phyloP scores from a whole-genome alignment of 164 flowering plant genomes.

The Stephania cephalantha region DNA sequence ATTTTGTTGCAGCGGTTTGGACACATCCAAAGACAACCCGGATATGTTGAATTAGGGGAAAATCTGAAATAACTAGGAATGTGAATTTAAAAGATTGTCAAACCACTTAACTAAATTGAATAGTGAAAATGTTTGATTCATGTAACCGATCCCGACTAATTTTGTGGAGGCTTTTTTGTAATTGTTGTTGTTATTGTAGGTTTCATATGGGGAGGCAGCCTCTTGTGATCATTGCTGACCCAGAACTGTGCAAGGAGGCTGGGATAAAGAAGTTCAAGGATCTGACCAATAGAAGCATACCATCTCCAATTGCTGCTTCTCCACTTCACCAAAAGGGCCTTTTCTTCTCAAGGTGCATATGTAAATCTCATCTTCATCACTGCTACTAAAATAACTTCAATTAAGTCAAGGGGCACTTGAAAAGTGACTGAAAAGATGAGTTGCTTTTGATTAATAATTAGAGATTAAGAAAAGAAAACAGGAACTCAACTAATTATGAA shows the following conservation, averaged over 20 bases:
- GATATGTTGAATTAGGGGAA: too few species aligned
- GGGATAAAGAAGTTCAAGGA: slow-evolving; percentile 92
- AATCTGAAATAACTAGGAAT: too few species aligned
- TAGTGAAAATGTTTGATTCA: too few species aligned
- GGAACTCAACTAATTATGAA: too few species aligned
- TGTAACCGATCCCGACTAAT: too few species aligned
- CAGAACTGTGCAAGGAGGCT: slow-evolving; percentile 82
- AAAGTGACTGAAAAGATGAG: neutral
- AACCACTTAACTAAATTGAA: too few species aligned
- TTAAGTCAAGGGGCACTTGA: neutral
- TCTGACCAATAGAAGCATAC: slow-evolving; percentile 81
- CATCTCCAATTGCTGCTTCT: slow-evolving; percentile 88
- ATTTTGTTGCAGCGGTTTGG: neutral
- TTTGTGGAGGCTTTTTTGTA: too few species aligned
- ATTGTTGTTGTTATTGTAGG: slow-evolving; percentile 31
- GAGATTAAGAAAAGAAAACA: neutral
- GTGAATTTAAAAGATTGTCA: too few species aligned
- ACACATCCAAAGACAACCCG: too few species aligned
- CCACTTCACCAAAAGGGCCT: slow-evolving; percentile 94
- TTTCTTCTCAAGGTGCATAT: slow-evolving; percentile 70
- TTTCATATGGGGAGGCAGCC: slow-evolving; percentile 98
- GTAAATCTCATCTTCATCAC: neutral
- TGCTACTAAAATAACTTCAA: too few species aligned
- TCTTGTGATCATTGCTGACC: slow-evolving; percentile 73
- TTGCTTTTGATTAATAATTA: neutral